A percentile compares a stretch with the other conserved stretches of the same genome.
Evolutionary conservation across 148 eudicot genomes (phyloP).

Genomic region (Suaeda aralocaspica): DNA sequence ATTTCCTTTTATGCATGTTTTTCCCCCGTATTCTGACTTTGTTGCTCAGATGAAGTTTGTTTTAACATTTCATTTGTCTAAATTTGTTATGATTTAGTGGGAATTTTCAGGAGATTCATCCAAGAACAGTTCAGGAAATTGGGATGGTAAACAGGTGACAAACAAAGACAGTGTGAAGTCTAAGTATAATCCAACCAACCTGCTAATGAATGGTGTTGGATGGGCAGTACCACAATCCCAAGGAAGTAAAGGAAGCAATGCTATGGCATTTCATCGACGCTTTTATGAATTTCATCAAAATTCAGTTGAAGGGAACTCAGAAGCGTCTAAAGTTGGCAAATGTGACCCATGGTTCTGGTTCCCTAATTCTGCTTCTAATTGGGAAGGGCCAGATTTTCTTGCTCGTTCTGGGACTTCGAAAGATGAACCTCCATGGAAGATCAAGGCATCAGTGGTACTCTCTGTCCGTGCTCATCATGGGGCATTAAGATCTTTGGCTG

Average conservation of each 20-base stretch:
- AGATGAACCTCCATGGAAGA: constrained; percentile 96
- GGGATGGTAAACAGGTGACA: constrained; percentile 34
- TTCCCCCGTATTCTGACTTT: constrained; percentile 11
- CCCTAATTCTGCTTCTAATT: constrained; percentile 73
- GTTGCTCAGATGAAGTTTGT: constrained; percentile 4
- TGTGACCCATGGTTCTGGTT: constrained; percentile 97
- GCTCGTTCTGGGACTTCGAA: constrained; percentile 68
- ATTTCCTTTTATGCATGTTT: constrained; percentile 10
- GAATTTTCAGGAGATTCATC: constrained; percentile 65
- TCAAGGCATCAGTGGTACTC: constrained; percentile 79
- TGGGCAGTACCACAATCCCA: constrained; percentile 93
- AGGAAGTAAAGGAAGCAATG: constrained; percentile 46
- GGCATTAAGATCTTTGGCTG: constrained; percentile 73
- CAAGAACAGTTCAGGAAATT: constrained; percentile 42
- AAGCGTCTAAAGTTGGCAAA: constrained; percentile 41
- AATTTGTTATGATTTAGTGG: constrained; percentile 59
- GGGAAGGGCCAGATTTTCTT: constrained; percentile 77
- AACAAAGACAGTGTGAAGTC: constrained; percentile 44
- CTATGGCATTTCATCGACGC: constrained; percentile 43
- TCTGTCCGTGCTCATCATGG: constrained; percentile 95
- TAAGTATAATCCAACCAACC: constrained; percentile 55
- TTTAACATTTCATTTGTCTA: constrained; percentile 20
- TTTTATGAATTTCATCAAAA: constrained; percentile 39
- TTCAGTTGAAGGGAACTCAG: constrained; percentile 31
- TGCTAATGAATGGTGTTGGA: constrained; percentile 81